Base-by-base conservation (phyloP, 176 grass and related monocot genomes). In the Bolboschoenus planiculmis region DNA sequence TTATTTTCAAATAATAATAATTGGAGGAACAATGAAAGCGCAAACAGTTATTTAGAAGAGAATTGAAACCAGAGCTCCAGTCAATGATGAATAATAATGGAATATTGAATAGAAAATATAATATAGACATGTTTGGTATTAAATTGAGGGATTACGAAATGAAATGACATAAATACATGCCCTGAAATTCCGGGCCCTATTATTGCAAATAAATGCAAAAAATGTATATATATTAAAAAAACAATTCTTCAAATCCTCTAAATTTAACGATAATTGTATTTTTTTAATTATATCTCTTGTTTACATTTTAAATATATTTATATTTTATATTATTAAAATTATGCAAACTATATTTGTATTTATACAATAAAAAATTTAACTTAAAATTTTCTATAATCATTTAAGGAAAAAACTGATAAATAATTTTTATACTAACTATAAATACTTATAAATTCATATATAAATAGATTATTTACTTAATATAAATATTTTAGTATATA, bases 61-160 rank as follows among this genome's bases (percentile, higher is more conserved):
- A 73, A 10, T 73, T 73, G 68, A 73, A 74, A 47, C n/a, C 68
- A 74, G 40, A 15, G 68, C 40, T 74, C 68, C 68, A 48, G 70
- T 48, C 23, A 74, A 53, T 18, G 50, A 53, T 53, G 50, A 53
- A 16, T 53, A 15, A 53, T 53, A 48, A 48, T 48, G 14, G 5
- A 1, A 10, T 8, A 47, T 47, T 23, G 70, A 74, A 74, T n/a
- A 74, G 70, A 70, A 35, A 53, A 53, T 53, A 53, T 58, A 27
- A 27, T 47, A 27, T 16, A 48, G 42, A 30, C 70, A 74, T 48
- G 43, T 3, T n/a, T 27, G 10, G 40, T 74, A 74, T 48, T 74
- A 27, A 74, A 74, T 48, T 48, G 42, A 18, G 35, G 65, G 37
- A 70, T 70, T 39, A n/a, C 20, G 36, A 70, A 70, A 70, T 70